phyloP scores from a whole-genome alignment of 2,329 filamentous ascomycete genomes.

The Clonostachys sp. region DNA sequence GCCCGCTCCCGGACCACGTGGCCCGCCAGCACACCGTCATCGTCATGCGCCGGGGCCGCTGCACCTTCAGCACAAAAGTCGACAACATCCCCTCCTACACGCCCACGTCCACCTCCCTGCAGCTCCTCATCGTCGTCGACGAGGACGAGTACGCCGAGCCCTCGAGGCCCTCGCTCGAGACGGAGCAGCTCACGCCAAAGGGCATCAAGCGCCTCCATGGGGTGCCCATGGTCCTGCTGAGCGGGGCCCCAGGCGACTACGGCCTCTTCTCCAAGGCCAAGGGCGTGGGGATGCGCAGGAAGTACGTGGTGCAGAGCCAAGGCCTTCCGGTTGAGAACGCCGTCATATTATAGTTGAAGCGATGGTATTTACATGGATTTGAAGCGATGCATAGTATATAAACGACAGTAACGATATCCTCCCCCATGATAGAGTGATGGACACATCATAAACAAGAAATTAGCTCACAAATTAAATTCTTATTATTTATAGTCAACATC shows the following conservation, averaged over 20 bases:
- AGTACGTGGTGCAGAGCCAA: conserved; percentile 78
- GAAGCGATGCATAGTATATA: not conserved
- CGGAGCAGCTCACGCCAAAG: conserved; percentile 64
- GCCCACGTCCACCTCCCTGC: conserved; percentile 56
- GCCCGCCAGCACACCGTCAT: conserved; percentile 67
- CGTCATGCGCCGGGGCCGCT: conserved; percentile 76
- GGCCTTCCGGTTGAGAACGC: conserved; percentile 77
- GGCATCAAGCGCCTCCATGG: conserved; percentile 67
- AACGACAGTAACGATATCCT: not conserved
- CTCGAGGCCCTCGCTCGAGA: conserved; percentile 67
- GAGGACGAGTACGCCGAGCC: conserved; percentile 24
- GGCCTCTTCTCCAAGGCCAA: conserved; percentile 57
- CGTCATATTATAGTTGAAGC: conserved; percentile 44
- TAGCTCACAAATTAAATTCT: too few relatives aligned
- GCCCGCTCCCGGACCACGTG: conserved; percentile 45
- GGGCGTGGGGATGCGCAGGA: conserved; percentile 69
- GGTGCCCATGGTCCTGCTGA: conserved; percentile 80
- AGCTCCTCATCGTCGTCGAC: conserved; percentile 74
- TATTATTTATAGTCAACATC: too few relatives aligned
- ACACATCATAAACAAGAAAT: not conserved
- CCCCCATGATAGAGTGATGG: conserved; percentile 1
- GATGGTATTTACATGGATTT: not conserved
- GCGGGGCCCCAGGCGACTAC: conserved; percentile 60
- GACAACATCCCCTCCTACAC: conserved; percentile 77
- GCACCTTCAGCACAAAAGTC: conserved; percentile 80